Evolutionary conservation across 1,139 yeast species (phyloP).

Genomic region (Meyerozyma athensensis): DNA sequence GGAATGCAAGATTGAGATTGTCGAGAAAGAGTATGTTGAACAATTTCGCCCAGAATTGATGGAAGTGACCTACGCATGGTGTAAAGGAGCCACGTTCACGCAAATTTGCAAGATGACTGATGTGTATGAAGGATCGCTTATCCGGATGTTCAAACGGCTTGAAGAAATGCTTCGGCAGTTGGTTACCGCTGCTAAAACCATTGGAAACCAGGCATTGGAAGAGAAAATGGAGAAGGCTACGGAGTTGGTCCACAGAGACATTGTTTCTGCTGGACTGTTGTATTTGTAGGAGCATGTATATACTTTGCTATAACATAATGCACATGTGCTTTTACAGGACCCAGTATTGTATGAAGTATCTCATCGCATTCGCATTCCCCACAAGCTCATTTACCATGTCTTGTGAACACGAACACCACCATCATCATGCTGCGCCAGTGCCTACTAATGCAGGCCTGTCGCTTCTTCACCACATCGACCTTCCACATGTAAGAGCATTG

Average conservation of each 20-base stretch:
- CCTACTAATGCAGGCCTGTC: constrained; percentile 71
- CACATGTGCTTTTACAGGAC: too few relatives aligned
- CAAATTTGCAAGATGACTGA: constrained; percentile 98
- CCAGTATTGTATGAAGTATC: too few relatives aligned
- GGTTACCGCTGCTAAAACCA: constrained; percentile 85
- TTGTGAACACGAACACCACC: constrained; percentile 22
- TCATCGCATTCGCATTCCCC: too few relatives aligned
- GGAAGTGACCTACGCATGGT: constrained; percentile 98
- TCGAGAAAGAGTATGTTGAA: constrained; percentile 89
- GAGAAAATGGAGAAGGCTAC: constrained; percentile 85
- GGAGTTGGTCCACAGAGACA: constrained; percentile 87
- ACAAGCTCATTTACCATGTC: too few relatives aligned
- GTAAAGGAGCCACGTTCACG: constrained; percentile 91
- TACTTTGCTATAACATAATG: too few relatives aligned
- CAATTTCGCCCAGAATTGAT: constrained; percentile 86
- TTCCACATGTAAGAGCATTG: constrained; percentile 56
- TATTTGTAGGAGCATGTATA: constrained; percentile 52
- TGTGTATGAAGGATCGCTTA: constrained; percentile 94
- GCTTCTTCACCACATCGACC: constrained; percentile 56
- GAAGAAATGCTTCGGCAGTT: constrained; percentile 92
- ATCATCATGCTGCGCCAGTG: constrained; percentile 56
- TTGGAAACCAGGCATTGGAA: constrained; percentile 82
- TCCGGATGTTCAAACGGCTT: constrained; percentile 87
- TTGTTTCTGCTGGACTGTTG: constrained; percentile 93
- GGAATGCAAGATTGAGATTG: constrained; percentile 84